phyloP scores from a whole-genome alignment of 2,329 filamentous ascomycete genomes.

The Trichoderma sp. region DNA sequence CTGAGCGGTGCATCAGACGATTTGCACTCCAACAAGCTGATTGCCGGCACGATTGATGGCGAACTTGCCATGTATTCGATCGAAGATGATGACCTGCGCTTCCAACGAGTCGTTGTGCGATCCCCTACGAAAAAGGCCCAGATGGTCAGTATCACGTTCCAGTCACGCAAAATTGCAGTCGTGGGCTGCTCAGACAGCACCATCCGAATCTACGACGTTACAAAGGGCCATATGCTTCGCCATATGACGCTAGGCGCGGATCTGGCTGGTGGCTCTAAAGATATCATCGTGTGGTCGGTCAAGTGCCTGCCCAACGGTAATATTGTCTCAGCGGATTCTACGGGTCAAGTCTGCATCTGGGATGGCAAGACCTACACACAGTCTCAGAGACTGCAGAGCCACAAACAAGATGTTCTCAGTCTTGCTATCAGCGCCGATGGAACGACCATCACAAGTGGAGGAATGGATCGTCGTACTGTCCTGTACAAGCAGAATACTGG shows the following conservation, averaged over 20 bases:
- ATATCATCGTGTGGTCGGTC: constrained; percentile 90
- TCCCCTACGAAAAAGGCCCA: constrained; percentile 80
- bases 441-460: constrained; percentile 78
- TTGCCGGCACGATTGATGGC: constrained; percentile 87
- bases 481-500: constrained; percentile 68
- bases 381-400: constrained; percentile 78
- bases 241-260: constrained; percentile 85
- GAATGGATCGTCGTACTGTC: constrained; percentile 85
- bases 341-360: constrained; percentile 90
- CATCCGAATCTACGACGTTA: constrained; percentile 86
- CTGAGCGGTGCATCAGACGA: constrained; percentile 32
- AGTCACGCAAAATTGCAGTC: constrained; percentile 76
- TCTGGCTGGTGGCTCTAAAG: constrained; percentile 70
- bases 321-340: constrained; percentile 92
- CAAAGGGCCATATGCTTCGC: constrained; percentile 70
- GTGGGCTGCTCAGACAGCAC: constrained; percentile 95
- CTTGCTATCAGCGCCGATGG: constrained; percentile 81
- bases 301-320: constrained; percentile 84
- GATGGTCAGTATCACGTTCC: constrained; percentile 88
- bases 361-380: constrained; percentile 90
- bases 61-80: constrained; percentile 84
- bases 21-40: constrained; percentile 58
- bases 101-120: constrained; percentile 71
- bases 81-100: constrained; percentile 77
- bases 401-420: constrained; percentile 87